phyloP scores from a whole-genome alignment of 306 rosid genomes.

The Ceratonia siliqua region DNA sequence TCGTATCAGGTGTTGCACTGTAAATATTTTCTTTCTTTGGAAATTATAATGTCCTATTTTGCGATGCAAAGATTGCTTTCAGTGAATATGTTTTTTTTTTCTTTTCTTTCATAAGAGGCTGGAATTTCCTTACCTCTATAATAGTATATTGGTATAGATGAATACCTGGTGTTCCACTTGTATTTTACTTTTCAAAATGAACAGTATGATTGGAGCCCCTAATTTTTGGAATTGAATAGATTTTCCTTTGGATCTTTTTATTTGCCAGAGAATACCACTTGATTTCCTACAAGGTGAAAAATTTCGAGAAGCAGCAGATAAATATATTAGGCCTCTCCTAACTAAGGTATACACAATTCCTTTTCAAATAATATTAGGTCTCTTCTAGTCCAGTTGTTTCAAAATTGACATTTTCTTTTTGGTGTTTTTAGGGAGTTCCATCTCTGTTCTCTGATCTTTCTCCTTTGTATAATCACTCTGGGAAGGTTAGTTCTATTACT shows the following conservation, averaged over 20 bases:
- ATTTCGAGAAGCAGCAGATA: conserved; percentile 83
- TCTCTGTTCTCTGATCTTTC: conserved; percentile 94
- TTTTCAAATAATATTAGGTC: conserved; percentile 2
- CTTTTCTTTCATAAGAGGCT: too few species aligned
- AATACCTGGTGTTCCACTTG: too few species aligned
- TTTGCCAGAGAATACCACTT: conserved; percentile 87
- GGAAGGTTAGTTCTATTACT: conserved; percentile 68
- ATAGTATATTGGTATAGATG: too few species aligned
- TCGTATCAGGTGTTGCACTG: background rate
- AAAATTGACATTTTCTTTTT: conserved; percentile 32
- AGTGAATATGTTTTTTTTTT: too few species aligned
- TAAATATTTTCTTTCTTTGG: background rate
- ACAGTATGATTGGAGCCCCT: background rate
- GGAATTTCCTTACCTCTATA: too few species aligned
- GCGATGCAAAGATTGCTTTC: background rate
- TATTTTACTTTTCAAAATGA: too few species aligned
- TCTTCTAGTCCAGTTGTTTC: conserved; percentile 28
- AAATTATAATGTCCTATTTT: background rate
- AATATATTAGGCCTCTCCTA: conserved; percentile 83
- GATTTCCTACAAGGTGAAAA: conserved; percentile 88
- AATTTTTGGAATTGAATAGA: background rate
- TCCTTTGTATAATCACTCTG: conserved; percentile 83
- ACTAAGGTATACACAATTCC: conserved; percentile 58
- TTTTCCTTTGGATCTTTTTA: conserved; percentile 9
- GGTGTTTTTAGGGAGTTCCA: conserved; percentile 86